phyloP scores from a whole-genome alignment of 1,284 basidiomycete genomes.

The Ceratobasidium sp. region DNA sequence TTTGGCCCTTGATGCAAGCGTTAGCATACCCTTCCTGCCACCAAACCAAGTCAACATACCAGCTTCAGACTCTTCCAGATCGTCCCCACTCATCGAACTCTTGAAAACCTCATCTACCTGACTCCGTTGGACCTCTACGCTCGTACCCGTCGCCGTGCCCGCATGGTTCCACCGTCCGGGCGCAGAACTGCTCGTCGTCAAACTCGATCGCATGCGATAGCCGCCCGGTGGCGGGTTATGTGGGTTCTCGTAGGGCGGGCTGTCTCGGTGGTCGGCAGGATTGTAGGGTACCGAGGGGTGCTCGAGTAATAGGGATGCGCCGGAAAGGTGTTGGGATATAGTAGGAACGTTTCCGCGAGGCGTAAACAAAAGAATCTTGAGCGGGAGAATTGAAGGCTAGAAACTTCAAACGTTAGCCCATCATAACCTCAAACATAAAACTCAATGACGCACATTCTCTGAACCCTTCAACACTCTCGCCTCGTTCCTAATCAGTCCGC shows the following conservation, averaged over 20 bases:
- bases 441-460: constrained; percentile 53
- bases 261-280: constrained; percentile 69
- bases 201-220: constrained; percentile 60
- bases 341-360: constrained; percentile 90
- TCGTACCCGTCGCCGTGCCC: constrained; percentile 73
- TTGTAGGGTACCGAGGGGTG: constrained; percentile 75
- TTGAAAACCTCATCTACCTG: constrained; percentile 97
- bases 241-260: constrained; percentile 88
- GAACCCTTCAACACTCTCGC: constrained; percentile 64
- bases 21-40: constrained; percentile 48
- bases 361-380: constrained; percentile 92
- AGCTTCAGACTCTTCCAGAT: constrained; percentile 87
- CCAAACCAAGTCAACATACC: constrained; percentile 64
- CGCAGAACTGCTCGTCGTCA: constrained; percentile 57
- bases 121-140: constrained; percentile 90
- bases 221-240: constrained; percentile 86
- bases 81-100: constrained; percentile 87
- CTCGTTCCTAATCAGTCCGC: constrained; percentile 87
- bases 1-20: constrained; percentile 70
- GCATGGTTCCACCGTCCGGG: constrained; percentile 70
- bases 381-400: constrained; percentile 83
- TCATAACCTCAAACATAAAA: constrained; percentile 5
- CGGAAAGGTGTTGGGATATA: constrained; percentile 81
- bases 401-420: neutral
- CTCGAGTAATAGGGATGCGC: constrained; percentile 80